These are phyloP conservation scores for Colletotrichum sp. DNA, from an alignment of 2,329 filamentous ascomycete genomes.

Conservation along the genomic window DNA sequence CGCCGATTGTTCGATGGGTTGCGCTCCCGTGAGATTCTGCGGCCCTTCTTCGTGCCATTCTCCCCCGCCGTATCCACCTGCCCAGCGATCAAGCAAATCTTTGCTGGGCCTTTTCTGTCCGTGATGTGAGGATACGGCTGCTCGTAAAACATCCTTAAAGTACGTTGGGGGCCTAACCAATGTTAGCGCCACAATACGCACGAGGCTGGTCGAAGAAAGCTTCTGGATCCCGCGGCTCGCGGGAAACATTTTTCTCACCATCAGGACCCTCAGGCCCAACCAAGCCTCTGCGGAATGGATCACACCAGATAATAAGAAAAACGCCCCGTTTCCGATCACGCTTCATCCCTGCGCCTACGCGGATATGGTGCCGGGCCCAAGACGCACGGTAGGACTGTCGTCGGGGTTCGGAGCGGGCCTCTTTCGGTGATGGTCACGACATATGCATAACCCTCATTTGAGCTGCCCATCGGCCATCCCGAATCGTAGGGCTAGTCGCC, in stretches of 20 bases:
- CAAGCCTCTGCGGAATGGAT: background rate
- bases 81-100: background rate
- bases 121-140: background rate
- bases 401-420: conserved; percentile 12
- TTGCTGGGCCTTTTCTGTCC: background rate
- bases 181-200: background rate
- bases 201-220: background rate
- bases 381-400: background rate
- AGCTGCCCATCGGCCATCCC: background rate
- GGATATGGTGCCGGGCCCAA: conserved; percentile 7
- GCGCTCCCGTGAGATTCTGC: background rate
- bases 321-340: background rate
- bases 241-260: background rate
- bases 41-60: background rate
- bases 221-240: conserved; percentile 11
- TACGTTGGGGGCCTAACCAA: background rate
- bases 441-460: conserved; percentile 13
- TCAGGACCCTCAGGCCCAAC: background rate
- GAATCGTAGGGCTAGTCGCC: background rate
- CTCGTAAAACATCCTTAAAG: background rate
- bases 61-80: conserved; percentile 10
- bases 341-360: background rate
- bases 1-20: background rate
- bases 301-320: background rate
- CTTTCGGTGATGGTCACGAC: background rate